phyloP scores from a whole-genome alignment of 192 early-diverging fungal genomes.

The Coemansia sp. region DNA sequence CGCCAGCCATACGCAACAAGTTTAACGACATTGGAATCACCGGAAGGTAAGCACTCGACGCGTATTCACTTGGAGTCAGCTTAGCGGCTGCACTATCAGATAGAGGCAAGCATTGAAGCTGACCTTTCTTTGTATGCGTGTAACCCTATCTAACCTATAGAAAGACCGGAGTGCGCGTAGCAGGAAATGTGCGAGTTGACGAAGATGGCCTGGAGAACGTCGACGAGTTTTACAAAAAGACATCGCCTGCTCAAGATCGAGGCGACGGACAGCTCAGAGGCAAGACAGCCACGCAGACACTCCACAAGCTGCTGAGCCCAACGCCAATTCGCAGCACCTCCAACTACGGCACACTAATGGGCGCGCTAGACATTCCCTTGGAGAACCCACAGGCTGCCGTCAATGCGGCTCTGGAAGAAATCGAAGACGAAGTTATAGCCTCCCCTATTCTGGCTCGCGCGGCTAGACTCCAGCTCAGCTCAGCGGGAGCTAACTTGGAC shows the following conservation, averaged over 20 bases:
- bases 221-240: conserved; percentile 46
- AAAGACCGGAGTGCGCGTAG: conserved; percentile 45
- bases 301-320: conserved; percentile 37
- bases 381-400: neutral
- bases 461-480: neutral
- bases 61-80: neutral
- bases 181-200: conserved; percentile 36
- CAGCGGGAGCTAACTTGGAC: neutral
- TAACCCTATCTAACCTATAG: conserved; percentile 8
- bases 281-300: conserved; percentile 17
- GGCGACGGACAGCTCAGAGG: neutral
- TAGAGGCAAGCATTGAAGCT: neutral
- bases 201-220: conserved; percentile 46
- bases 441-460: conserved; percentile 11
- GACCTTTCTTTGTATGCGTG: neutral
- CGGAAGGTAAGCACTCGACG: conserved; percentile 15
- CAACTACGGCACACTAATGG: conserved; percentile 27
- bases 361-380: conserved; percentile 32
- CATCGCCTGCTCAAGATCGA: conserved; percentile 23
- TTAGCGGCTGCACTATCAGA: neutral
- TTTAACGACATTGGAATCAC: conserved; percentile 38
- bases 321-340: conserved; percentile 35
- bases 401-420: neutral
- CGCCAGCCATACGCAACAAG: conserved; percentile 35
- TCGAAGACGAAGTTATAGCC: conserved; percentile 17